Percentiles rank a stretch among this genome's conserved stretches.
Evolutionary conservation across 1,284 basidiomycete genomes (phyloP).

Genomic region (Rhodotorula sp.): DNA sequence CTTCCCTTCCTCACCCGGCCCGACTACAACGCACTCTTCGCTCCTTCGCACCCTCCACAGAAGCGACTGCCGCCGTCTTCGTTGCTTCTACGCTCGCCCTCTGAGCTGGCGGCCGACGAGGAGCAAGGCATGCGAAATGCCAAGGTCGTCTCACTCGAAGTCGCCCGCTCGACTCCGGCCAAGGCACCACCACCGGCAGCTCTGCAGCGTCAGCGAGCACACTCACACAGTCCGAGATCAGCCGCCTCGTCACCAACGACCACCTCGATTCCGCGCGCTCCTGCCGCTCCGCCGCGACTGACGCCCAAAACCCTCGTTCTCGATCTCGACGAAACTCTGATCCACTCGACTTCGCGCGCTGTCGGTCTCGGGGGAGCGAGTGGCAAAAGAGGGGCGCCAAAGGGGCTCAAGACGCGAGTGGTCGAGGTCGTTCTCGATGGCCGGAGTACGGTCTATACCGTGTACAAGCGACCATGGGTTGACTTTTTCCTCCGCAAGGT

Average conservation of each 20-base stretch:
- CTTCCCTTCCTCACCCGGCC: slow-evolving; percentile 16
- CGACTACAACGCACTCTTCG: slow-evolving; percentile 14
- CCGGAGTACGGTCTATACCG: slow-evolving; percentile 88
- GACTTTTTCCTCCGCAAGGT: slow-evolving; percentile 95
- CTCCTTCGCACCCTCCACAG: neutral
- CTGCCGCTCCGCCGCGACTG: slow-evolving; percentile 20
- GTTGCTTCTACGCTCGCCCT: neutral
- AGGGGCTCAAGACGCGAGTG: slow-evolving; percentile 65
- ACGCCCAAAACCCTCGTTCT: slow-evolving; percentile 85
- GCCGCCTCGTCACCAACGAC: slow-evolving; percentile 7
- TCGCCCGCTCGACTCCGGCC: neutral
- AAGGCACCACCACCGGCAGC: neutral
- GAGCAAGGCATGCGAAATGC: neutral
- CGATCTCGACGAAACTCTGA: slow-evolving; percentile 95
- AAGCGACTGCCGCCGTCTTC: neutral
- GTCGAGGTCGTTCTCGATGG: slow-evolving; percentile 95
- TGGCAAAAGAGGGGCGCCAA: slow-evolving; percentile 9
- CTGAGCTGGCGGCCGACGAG: neutral
- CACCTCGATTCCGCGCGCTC: slow-evolving; percentile 4
- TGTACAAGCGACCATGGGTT: slow-evolving; percentile 96
- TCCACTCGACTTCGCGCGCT: slow-evolving; percentile 77
- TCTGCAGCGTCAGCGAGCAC: too few species aligned
- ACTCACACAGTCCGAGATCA: neutral
- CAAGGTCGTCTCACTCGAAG: slow-evolving; percentile 12
- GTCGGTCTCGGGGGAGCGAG: neutral